Conservation (phyloP, 225 moss, liverwort and hornwort species). For the Anthoceros angustus region DNA sequence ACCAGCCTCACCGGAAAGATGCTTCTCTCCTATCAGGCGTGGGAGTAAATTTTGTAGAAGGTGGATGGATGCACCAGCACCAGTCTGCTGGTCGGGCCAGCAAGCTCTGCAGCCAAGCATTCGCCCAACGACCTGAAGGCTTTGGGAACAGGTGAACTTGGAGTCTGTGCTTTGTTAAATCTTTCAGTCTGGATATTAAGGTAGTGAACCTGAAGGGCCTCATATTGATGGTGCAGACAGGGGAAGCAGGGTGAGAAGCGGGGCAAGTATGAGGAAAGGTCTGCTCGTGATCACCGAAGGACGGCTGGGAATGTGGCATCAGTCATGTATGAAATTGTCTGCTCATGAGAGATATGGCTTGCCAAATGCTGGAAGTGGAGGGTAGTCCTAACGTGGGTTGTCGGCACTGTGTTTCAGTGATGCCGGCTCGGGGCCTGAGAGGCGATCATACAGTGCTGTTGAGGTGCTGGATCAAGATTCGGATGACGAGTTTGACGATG, state of each 20-base stretch:
- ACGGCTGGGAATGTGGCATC: slow-evolving; percentile 7
- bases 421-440: slow-evolving; percentile 21
- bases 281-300: slow-evolving; percentile 17
- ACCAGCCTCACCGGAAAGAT: not conserved
- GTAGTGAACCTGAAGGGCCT: not conserved
- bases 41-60: not conserved
- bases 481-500: slow-evolving; percentile 31
- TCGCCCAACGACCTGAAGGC: not conserved
- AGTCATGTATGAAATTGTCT: not conserved
- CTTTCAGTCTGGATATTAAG: not conserved
- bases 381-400: slow-evolving; percentile 3
- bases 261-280: slow-evolving; percentile 19
- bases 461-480: slow-evolving; percentile 33
- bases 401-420: slow-evolving; percentile 14
- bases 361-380: not conserved
- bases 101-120: not conserved
- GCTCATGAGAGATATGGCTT: slow-evolving; percentile 20
- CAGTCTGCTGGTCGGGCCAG: not conserved
- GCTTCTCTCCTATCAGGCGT: not conserved
- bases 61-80: not conserved
- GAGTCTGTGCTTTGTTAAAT: not conserved
- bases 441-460: slow-evolving; percentile 18
- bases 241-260: slow-evolving; percentile 13
- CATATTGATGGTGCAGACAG: slow-evolving; percentile 12
- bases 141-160: not conserved